These are phyloP conservation scores for Yarrowia osloensis DNA, from an alignment of 805 yeast species.

Conservation along the genomic window DNA sequence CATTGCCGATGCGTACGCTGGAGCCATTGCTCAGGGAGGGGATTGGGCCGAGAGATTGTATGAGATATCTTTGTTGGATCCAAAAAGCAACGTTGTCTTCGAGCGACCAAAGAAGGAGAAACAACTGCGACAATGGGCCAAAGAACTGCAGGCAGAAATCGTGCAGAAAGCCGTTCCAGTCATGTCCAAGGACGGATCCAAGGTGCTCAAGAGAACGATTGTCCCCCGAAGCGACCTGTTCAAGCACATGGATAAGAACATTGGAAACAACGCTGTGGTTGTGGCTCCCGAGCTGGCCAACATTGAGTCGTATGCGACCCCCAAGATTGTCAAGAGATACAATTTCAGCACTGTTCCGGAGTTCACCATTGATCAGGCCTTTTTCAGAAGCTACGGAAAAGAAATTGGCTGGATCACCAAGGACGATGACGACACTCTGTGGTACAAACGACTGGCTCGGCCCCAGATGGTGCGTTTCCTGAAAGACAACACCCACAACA, in stretches of 20 bases:
- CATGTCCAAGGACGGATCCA: neutral
- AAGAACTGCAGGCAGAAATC: constrained; percentile 22
- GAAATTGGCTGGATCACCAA: constrained; percentile 8
- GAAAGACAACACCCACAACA: neutral
- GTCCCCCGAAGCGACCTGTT: neutral
- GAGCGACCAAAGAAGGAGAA: neutral
- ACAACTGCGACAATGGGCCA: constrained; percentile 4
- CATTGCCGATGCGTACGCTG: constrained; percentile 3
- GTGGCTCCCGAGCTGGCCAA: constrained; percentile 11
- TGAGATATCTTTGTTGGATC: neutral
- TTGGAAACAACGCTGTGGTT: constrained; percentile 5
- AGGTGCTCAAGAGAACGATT: neutral
- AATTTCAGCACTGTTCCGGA: neutral
- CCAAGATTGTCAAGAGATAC: neutral
- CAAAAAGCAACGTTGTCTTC: neutral
- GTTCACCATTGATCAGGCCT: neutral
- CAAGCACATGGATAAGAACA: constrained; percentile 3
- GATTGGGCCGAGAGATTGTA: constrained; percentile 16
- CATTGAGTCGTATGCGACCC: constrained; percentile 9
- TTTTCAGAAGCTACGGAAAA: neutral
- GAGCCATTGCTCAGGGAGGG: constrained; percentile 18
- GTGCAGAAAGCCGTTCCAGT: neutral
- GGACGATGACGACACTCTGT: neutral
- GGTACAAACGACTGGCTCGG: constrained; percentile 12
- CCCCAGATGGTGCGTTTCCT: neutral